Evolutionary conservation across 495 filamentous ascomycete genomes (phyloP).

Genomic region (Aspergillus incahuasiensis): DNA sequence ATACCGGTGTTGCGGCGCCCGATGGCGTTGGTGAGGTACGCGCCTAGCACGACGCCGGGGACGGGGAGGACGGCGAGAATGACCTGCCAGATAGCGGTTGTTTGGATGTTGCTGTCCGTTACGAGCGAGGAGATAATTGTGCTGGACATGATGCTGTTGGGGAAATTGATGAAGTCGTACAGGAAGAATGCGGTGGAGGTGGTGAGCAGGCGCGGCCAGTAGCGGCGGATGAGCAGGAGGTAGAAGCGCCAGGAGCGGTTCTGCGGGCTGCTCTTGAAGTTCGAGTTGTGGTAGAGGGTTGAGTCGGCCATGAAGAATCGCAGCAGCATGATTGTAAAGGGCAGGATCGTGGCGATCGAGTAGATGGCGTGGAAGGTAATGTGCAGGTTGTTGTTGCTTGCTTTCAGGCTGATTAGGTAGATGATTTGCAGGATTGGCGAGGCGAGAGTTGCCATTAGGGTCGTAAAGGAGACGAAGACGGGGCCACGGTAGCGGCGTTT

Average conservation of each 20-base stretch:
- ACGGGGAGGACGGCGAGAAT: constrained; percentile 33
- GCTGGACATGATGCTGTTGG: constrained; percentile 37
- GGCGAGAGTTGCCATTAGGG: constrained; percentile 32
- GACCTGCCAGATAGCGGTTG: constrained; percentile 35
- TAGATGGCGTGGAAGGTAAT: constrained; percentile 32
- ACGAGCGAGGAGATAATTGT: constrained; percentile 37
- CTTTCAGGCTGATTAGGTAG: constrained; percentile 30
- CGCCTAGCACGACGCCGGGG: constrained; percentile 31
- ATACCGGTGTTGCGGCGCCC: constrained; percentile 33
- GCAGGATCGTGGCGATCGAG: constrained; percentile 30
- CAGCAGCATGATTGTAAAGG: constrained; percentile 25
- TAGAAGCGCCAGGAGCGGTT: constrained; percentile 20
- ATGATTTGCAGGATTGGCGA: constrained; percentile 32
- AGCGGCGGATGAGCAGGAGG: constrained; percentile 24
- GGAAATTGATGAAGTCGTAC: constrained; percentile 37
- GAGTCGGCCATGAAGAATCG: constrained; percentile 35
- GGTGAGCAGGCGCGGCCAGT: constrained; percentile 26
- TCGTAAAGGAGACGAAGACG: constrained; percentile 33
- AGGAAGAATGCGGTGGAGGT: constrained; percentile 34
- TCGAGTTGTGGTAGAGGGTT: constrained; percentile 28
- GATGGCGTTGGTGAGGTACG: constrained; percentile 30
- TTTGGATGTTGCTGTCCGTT: constrained; percentile 26
- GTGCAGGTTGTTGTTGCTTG: constrained; percentile 30
- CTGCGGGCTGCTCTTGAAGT: constrained; percentile 19
- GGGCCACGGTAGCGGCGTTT: constrained; percentile 26